Evolutionary conservation across 2,329 filamentous ascomycete genomes (phyloP).

Genomic region (Fusarium ambrosium): DNA sequence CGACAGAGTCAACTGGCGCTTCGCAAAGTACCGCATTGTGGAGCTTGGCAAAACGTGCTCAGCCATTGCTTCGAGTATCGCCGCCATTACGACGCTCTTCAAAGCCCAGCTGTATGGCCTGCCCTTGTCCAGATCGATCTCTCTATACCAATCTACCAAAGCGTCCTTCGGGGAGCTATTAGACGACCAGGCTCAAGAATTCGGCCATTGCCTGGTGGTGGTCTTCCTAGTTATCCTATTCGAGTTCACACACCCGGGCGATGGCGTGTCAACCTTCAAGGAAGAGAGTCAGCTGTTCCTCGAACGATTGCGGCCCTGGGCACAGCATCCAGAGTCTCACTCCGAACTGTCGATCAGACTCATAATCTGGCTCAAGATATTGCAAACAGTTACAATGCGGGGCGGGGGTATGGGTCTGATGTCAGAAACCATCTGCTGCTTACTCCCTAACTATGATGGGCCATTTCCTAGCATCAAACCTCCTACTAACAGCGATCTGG

Average conservation of each 20-base stretch:
- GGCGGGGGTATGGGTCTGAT: not conserved
- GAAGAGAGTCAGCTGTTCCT: not conserved
- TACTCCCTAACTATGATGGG: not conserved
- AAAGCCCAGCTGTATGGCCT: not conserved
- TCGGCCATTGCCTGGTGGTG: not conserved
- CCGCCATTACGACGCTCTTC: not conserved
- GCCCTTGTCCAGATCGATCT: not conserved
- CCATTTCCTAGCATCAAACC: not conserved
- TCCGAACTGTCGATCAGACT: not conserved
- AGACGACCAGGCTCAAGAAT: not conserved
- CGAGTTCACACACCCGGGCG: not conserved
- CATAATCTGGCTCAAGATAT: not conserved
- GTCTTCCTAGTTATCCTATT: not conserved
- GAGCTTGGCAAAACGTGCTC: not conserved
- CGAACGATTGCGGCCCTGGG: not conserved
- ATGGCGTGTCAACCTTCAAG: not conserved
- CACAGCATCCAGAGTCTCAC: not conserved
- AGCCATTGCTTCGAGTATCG: not conserved
- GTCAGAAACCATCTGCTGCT: not conserved
- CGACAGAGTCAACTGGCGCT: conserved; percentile 35
- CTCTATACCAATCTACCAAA: not conserved
- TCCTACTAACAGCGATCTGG: not conserved
- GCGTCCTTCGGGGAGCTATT: not conserved
- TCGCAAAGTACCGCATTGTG: conserved; percentile 15
- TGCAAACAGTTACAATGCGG: not conserved